phyloP scores from a whole-genome alignment of 2,329 filamentous ascomycete genomes.

The Ophiocordyceps unilateralis region DNA sequence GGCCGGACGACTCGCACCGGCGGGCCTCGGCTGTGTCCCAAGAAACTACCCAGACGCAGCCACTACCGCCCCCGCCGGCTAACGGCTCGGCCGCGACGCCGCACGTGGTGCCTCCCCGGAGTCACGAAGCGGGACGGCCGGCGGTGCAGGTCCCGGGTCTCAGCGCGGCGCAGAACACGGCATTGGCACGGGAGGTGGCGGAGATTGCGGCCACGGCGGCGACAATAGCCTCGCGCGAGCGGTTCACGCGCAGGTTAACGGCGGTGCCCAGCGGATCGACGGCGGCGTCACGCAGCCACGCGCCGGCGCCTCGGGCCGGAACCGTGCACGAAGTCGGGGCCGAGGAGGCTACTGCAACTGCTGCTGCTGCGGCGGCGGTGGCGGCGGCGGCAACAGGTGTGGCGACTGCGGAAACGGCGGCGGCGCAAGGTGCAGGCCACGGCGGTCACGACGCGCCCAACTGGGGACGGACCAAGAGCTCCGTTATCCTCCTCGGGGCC shows the following conservation, averaged over 20 bases:
- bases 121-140: slow-evolving; percentile 24
- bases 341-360: slow-evolving; percentile 11
- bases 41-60: slow-evolving; percentile 9
- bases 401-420: slow-evolving; percentile 15
- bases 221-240: slow-evolving; percentile 67
- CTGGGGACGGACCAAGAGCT: slow-evolving; percentile 85
- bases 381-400: slow-evolving; percentile 16
- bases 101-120: slow-evolving; percentile 64
- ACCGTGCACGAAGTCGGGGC: slow-evolving; percentile 30
- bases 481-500: slow-evolving; percentile 72
- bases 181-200: slow-evolving; percentile 69
- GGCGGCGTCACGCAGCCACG: slow-evolving; percentile 12
- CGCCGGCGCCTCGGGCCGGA: slow-evolving; percentile 13
- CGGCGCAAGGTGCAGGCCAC: slow-evolving; percentile 20
- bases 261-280: slow-evolving; percentile 5
- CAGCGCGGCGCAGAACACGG: slow-evolving; percentile 65
- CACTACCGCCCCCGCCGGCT: slow-evolving; percentile 11
- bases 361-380: slow-evolving; percentile 9
- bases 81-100: slow-evolving; percentile 35
- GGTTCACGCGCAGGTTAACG: slow-evolving; percentile 22
- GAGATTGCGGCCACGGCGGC: slow-evolving; percentile 89
- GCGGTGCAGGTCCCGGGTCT: slow-evolving; percentile 48
- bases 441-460: slow-evolving; percentile 96
- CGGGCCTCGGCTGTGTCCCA: slow-evolving; percentile 15
- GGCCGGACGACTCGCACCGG: slow-evolving; percentile 27